Base-by-base conservation (phyloP, 2,329 filamentous ascomycete species). In the Aschersonia sp. region DNA sequence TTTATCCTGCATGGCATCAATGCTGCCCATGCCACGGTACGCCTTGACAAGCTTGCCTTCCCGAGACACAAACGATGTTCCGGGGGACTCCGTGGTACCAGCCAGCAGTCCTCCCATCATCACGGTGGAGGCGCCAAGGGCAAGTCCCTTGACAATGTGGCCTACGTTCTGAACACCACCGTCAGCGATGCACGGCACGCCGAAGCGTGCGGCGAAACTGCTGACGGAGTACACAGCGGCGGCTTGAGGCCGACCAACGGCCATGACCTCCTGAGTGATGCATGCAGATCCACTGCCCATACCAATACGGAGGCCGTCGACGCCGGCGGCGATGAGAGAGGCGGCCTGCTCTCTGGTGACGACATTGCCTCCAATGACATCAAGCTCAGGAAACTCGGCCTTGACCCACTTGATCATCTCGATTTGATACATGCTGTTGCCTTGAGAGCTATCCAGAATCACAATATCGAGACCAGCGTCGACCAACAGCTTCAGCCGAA, bases 241-340 rank as follows among this genome's bases (percentile, higher is more conserved):
- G 41, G 94, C 92, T 70, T 98, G 92, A 49, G 92, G 92, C 59
- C 92, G 84, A 50, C 94, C 92, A 45, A 98, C 90, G 56, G 92
- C 92, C 92, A 98, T 98, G 62, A 98, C 94, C 71, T 98, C 92
- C 70, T 98, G 92, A 48, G 92, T 98, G 59, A 98, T 98, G 69
- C 92, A 98, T 62, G 92, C 92, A 62, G 87, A 94, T 62, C 92
- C 92, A 63, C 87, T 94, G 57, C 92, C 92, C 92, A 98, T 98
- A 64, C 92, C 92, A 62, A 98, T 98, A 64, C 92, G 87, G 57
- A 98, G 79, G 65, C 92, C 94, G 64, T 98, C 92, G 50, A 87
- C 90, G 63, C 92, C 92, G 55, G 90, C 92, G 51, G 85, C 87
- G 60, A 98, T 97, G 56, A 98, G 73, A 52, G 77, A 72, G 47